Percentiles rank a stretch among this genome's conserved stretches.
phyloP scores from a whole-genome alignment of 2,329 filamentous ascomycete species.

The Talaromyces marneffei region DNA sequence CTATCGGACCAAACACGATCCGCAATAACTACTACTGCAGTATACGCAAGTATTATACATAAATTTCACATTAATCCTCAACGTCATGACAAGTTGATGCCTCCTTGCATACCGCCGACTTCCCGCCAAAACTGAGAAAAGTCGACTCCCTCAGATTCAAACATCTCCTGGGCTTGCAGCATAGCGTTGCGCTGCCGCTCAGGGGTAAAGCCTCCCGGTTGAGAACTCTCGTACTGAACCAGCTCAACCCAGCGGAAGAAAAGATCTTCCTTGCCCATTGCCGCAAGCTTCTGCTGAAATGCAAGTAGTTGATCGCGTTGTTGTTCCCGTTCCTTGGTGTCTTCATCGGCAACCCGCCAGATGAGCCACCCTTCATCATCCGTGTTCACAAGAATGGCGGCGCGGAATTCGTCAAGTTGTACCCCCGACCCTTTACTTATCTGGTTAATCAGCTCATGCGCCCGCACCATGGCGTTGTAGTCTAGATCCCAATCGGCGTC shows the following conservation, averaged over 20 bases:
- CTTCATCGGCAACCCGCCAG: conserved; percentile 57
- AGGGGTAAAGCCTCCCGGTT: conserved; percentile 69
- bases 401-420: conserved; percentile 61
- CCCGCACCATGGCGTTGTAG: conserved; percentile 71
- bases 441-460: conserved; percentile 61
- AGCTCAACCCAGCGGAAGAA: conserved; percentile 93
- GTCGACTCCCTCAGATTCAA: conserved; percentile 68
- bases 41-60: background rate
- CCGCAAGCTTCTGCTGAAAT: conserved; percentile 69
- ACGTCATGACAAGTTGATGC: conserved; percentile 4
- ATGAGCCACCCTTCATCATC: conserved; percentile 66
- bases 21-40: too few species aligned
- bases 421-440: conserved; percentile 30
- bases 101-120: conserved; percentile 55
- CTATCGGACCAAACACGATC: background rate
- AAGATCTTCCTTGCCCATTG: conserved; percentile 75
- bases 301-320: conserved; percentile 63
- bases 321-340: conserved; percentile 34
- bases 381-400: conserved; percentile 63
- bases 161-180: conserved; percentile 67
- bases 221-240: conserved; percentile 77
- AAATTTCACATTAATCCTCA: background rate
- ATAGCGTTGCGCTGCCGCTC: conserved; percentile 69
- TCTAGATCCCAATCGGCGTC: conserved; percentile 83
- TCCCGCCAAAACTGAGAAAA: conserved; percentile 76